phyloP scores from a whole-genome alignment of 345 rosid genomes.

The Eutrema japonicum region DNA sequence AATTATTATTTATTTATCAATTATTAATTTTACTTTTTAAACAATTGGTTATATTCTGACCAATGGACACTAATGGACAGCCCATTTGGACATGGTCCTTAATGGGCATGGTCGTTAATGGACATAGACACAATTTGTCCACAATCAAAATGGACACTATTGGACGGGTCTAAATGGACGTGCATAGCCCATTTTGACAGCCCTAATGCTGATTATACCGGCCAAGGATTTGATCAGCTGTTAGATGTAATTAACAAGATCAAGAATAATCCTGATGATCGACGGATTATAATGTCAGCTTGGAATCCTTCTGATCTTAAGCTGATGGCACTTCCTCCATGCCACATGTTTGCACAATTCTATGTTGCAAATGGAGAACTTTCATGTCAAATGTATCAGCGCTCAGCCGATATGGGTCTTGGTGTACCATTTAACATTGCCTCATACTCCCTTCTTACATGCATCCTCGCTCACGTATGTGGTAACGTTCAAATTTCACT shows the following conservation, averaged over 20 bases:
- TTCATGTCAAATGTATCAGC: constrained; percentile 98
- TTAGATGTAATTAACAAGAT: constrained; percentile 87
- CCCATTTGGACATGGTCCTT: no score
- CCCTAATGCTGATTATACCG: constrained; percentile 92
- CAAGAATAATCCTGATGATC: constrained; percentile 88
- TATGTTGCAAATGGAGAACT: constrained; percentile 88
- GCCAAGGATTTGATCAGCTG: constrained; percentile 96
- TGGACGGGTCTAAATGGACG: no score
- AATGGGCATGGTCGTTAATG: no score
- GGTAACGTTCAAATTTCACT: constrained; percentile 49
- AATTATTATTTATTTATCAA: no score
- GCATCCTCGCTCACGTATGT: constrained; percentile 94
- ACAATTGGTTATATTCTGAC: no score
- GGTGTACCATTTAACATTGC: constrained; percentile 98
- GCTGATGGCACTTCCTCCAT: constrained; percentile 97
- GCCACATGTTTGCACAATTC: constrained; percentile 99
- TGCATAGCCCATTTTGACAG: no score
- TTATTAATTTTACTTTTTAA: no score
- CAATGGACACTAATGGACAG: no score
- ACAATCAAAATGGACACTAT: no score
- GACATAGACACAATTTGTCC: no score
- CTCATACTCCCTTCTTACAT: constrained; percentile 88
- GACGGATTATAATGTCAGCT: constrained; percentile 88
- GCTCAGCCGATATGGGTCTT: constrained; percentile 96
- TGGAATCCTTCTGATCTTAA: constrained; percentile 98